Base-by-base conservation (phyloP, 1,284 basidiomycete species). In the Naganishia liquefaciens region DNA sequence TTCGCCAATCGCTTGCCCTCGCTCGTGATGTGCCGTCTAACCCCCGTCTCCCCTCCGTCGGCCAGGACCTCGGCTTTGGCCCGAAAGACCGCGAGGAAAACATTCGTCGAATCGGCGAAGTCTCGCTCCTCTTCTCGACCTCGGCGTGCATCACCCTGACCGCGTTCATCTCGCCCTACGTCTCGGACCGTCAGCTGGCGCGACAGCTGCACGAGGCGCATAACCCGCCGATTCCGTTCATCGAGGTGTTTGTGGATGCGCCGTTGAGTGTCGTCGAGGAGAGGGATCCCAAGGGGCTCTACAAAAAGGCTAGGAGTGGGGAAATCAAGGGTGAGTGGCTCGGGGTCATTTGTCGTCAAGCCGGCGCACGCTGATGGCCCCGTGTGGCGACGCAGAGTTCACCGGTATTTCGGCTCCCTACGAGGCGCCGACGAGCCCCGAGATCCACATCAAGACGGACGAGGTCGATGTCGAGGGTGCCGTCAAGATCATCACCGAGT, bases 91-190 rank as follows among this genome's bases (percentile, higher is more conserved):
- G 95, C 63, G 91, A 93, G 70, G 95, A 99, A 81, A 99, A 99
- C 80, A 98, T 99, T 75, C 88, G 95, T 62, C 84, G 95, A 63
- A 97, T 99, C 69, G 93, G 93, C 69, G 96, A 99, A 86, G 93
- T 99, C 58, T 88, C 96, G 33, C 93, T 93, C 75, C 84, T 99
- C 44, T 97, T 99, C 78, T 87, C 93, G 17, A 90, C 94, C 71
- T 87, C 93, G 2, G 87, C 86, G 46, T 88, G 89, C 69, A 84
- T 97, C 71, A 84, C 90, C 25, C 84, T 97, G 75, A 96, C 96
- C 9, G 94, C 95, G 30, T 99, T 99, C 82, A 99, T 99, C 80
- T 97, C 94, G 7, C 96, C 96, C n/a, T 98, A 93, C 79, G 85
- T 86, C 53, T 85, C 87, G 4, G 96, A 99, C 82, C 87, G 95